Conservation (phyloP, 805 yeast genomes). For the Saccharomyces paradoxus region DNA sequence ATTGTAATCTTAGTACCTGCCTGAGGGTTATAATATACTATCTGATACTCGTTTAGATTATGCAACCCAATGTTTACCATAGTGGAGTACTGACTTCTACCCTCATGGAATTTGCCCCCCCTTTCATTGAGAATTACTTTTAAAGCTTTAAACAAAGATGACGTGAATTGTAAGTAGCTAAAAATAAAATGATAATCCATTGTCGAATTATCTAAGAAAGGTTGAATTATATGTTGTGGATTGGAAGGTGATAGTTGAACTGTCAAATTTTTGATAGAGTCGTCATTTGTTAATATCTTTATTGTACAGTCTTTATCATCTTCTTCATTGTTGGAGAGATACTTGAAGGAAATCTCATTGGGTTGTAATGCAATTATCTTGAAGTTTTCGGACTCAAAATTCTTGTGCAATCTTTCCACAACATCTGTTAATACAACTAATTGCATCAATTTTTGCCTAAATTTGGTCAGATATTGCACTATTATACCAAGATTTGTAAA, state of each 20-base stretch:
- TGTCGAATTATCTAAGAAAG: conserved; percentile 23
- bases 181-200: conserved; percentile 29
- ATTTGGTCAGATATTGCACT: conserved; percentile 20
- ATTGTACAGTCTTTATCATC: conserved; percentile 29
- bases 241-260: conserved; percentile 26
- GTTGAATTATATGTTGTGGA: conserved; percentile 29
- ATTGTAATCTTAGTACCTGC: conserved; percentile 22
- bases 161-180: conserved; percentile 30
- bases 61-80: conserved; percentile 23
- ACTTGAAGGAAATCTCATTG: conserved; percentile 30
- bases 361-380: conserved; percentile 27
- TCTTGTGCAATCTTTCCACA: conserved; percentile 27
- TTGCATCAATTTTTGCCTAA: conserved; percentile 29
- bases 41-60: conserved; percentile 25
- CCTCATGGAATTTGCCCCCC: background rate
- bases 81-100: conserved; percentile 8
- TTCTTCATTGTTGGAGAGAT: conserved; percentile 17
- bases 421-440: conserved; percentile 29
- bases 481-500: conserved; percentile 22
- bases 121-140: conserved; percentile 12
- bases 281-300: conserved; percentile 23
- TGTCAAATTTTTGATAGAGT: conserved; percentile 23
- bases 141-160: conserved; percentile 21
- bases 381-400: conserved; percentile 27
- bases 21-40: conserved; percentile 22